Base-by-base conservation (phyloP, 1,284 basidiomycete genomes). In the Leccinum griseonigrum region DNA sequence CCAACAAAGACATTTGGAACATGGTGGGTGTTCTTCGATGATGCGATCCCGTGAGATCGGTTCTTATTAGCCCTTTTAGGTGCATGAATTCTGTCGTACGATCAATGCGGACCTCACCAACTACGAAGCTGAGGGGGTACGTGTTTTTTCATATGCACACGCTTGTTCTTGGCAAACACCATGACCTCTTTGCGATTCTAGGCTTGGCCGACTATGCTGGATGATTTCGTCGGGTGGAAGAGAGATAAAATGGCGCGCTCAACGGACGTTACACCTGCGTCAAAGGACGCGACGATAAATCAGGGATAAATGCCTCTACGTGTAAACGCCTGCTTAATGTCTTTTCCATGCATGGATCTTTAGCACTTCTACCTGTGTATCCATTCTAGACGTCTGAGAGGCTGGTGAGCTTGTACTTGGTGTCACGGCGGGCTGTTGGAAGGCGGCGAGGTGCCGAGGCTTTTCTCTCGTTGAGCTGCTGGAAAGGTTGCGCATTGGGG, bases 1-100 rank as follows among this genome's bases (percentile, higher is more conserved):
- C 85, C 6, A 92, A 90, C 70, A 92, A 91, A 69, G 91, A 92
- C 74, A 74, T 92, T n/a, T 92, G 91, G 91, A 82, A 74, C 60
- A 92, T 92, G 90, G 90, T 90, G 62, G n/a, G 79, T 76, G 48
- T 51, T 31, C 34, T 50, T 56, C 5, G 29, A 54, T 22, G 56
- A 61, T 50, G 8, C 28, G 7, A 11, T 22, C n/a, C 11, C 10
- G 26, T 34, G 18, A 57, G 16, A 3, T 53, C 63, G 65, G 58
- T 55, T 36, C 59, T 62, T 34, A 68, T 60, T 32, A 63, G 38
- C 38, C 54, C 53, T 54, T 50, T 36, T 66, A 90, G 89, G 86
- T 87, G 74, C 77, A 86, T 32, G 90, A 92, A 69, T 92, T 92
- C 69, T 89, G 86, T 65, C 79, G 80, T 64, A 83, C 83, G 2